Evolutionary conservation across 768 basidiomycete genomes (phyloP), one percentile per base, ranked within the genome.

Genomic region (Leccinum imitatum): DNA sequence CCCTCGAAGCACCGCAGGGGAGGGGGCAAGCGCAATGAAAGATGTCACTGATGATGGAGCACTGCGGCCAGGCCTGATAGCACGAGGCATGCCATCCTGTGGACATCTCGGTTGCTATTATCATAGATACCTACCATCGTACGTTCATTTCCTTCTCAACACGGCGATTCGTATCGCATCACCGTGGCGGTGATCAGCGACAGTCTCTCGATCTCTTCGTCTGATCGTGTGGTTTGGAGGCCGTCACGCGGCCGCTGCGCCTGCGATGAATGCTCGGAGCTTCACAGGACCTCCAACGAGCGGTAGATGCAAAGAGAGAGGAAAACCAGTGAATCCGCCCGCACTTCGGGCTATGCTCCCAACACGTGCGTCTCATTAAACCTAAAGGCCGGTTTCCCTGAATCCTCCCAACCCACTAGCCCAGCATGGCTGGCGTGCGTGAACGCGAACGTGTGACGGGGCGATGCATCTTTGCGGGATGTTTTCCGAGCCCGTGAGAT

Each of bases 361-460:
- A 46, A 46, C 44, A 46, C 53, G 54, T 62, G 60, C 46, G 47
- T 30, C 48, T 17, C 58, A 59, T 59, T 59, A 59, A 59, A 59
- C 59, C 59, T 59, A 59, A 27, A 52, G 35, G 21, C 33, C 33
- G 46, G 57, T 59, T 57, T 59, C 30, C 30, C 27, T 17, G 31
- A 59, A 30, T n/a, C 44, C 44, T 46, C 19, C n/a, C n/a, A 46
- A 46, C 44, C 44, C 44, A 2, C 44, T 19, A 11, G 30, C 50
- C 25, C 27, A 52, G 51, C 27, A 52, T 31, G 30, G 30, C 51
- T 19, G 14, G n/a, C n/a, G 9, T 27, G 27, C 31, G 30, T 27
- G 11, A 30, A 47, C 33, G 56, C 23, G 56, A 58, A 27, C 39
- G 55, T 21, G 54, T 44, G 31, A 31, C 56, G 56, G 46, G 33